These are phyloP conservation scores for Vitis hybrid DNA, from an alignment of 177 flowering plant species.

Conservation along the genomic window DNA sequence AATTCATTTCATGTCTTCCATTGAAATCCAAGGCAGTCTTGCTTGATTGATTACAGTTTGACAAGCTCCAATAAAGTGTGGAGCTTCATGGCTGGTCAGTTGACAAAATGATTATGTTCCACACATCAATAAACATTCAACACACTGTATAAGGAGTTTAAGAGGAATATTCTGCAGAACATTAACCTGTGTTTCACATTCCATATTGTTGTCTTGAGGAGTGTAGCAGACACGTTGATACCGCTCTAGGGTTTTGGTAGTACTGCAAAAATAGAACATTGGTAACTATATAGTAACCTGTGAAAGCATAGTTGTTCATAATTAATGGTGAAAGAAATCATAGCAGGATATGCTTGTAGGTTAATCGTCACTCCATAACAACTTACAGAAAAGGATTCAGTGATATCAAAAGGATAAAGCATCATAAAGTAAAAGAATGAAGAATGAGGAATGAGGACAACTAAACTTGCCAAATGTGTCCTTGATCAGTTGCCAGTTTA, in stretches of 20 bases:
- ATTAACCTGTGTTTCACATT: constrained; percentile 54
- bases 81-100: not conserved
- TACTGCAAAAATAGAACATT: constrained; percentile 23
- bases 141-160: not conserved
- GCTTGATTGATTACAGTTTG: not conserved
- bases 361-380: no score
- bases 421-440: no score
- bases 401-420: no score
- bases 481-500: no score
- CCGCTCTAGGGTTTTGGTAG: constrained; percentile 47
- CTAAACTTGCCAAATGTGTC: no score
- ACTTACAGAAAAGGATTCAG: no score
- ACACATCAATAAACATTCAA: not conserved
- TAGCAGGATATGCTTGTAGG: not conserved
- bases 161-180: not conserved
- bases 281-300: not conserved
- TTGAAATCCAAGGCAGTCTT: not conserved
- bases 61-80: no score
- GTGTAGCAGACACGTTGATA: constrained; percentile 45
- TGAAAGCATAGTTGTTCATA: not conserved
- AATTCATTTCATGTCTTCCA: no score
- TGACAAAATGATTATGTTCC: not conserved
- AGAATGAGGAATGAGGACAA: no score
- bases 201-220: constrained; percentile 35
- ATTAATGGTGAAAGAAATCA: not conserved